Percentiles rank a stretch among this genome's conserved stretches.
Conservation (phyloP, 441 rosid species). For the Cnidoscolus chayamansa region DNA sequence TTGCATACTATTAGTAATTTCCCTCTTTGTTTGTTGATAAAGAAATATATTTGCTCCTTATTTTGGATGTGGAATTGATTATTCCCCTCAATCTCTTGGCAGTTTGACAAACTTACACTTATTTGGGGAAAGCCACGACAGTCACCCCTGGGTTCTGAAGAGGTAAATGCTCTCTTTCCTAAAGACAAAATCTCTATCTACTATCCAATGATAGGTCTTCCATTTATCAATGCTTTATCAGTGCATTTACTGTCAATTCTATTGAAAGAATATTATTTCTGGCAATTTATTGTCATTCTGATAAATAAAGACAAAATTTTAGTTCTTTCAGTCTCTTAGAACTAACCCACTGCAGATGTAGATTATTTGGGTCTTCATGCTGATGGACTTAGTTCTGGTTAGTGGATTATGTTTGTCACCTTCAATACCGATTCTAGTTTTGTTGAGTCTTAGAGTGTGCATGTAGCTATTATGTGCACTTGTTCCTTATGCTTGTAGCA, state of each 20-base stretch:
- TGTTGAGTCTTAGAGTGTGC: not conserved
- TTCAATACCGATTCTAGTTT: not conserved
- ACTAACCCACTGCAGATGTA: not conserved
- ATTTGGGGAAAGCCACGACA: slow-evolving; percentile 97
- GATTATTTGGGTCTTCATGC: not conserved
- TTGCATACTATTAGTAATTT: not conserved
- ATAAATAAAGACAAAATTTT: not conserved
- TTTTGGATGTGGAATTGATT: slow-evolving; percentile 12
- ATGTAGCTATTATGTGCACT: not conserved
- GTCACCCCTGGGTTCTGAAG: slow-evolving; percentile 62
- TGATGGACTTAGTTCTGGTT: slow-evolving; percentile 4
- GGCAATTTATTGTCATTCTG: not conserved
- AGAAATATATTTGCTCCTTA: not conserved
- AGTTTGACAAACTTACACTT: slow-evolving; percentile 73
- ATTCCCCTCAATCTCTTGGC: slow-evolving; percentile 36
- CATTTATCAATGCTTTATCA: not conserved
- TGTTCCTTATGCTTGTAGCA: slow-evolving; percentile 4
- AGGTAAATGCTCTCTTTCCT: slow-evolving; percentile 45
- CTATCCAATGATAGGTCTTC: not conserved
- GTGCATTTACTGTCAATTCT: not conserved
- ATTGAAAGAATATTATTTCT: slow-evolving; percentile 5
- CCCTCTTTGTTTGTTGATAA: not conserved
- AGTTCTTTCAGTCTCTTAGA: not conserved
- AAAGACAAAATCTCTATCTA: slow-evolving; percentile 13
- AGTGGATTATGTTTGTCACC: not conserved